Conservation (phyloP, 306 rosid genomes). For the Dryas octopetala region DNA sequence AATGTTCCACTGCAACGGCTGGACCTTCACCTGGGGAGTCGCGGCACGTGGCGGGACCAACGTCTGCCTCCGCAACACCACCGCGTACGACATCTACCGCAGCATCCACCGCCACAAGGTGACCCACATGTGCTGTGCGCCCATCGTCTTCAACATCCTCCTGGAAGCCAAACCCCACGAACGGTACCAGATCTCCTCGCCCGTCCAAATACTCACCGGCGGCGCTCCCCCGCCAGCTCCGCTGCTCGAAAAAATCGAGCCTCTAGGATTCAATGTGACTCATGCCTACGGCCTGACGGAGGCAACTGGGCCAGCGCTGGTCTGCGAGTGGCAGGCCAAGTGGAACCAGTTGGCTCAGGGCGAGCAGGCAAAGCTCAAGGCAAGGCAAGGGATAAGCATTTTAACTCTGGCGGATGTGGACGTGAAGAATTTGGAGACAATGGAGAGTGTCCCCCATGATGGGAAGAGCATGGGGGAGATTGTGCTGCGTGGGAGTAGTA, state of each 20-base stretch:
- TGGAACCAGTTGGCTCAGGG: slow-evolving; percentile 54
- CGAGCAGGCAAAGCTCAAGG: slow-evolving; percentile 56
- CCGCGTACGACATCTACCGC: slow-evolving; percentile 55
- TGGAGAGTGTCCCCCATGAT: slow-evolving; percentile 63
- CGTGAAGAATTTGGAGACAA: slow-evolving; percentile 63
- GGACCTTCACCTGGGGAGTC: slow-evolving; percentile 96
- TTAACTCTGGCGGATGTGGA: slow-evolving; percentile 66
- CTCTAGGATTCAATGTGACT: slow-evolving; percentile 73
- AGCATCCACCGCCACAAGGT: slow-evolving; percentile 53
- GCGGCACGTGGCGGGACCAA: slow-evolving; percentile 94
- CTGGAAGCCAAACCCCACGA: slow-evolving; percentile 48
- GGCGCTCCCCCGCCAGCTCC: slow-evolving; percentile 87
- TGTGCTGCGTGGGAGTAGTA: slow-evolving; percentile 65
- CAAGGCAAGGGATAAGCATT: slow-evolving; percentile 77
- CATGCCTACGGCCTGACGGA: slow-evolving; percentile 93
- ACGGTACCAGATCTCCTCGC: slow-evolving; percentile 12
- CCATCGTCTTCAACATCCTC: slow-evolving; percentile 67
- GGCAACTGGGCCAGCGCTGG: slow-evolving; percentile 87
- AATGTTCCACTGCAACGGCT: slow-evolving; percentile 94
- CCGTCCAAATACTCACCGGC: slow-evolving; percentile 72
- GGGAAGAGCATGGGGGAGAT: slow-evolving; percentile 87
- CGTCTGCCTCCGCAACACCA: slow-evolving; percentile 59
- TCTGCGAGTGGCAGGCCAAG: slow-evolving; percentile 82
- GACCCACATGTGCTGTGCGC: slow-evolving; percentile 97
- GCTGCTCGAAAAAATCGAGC: slow-evolving; percentile 50